Evolutionary conservation across 805 yeast species (phyloP), one percentile per base, ranked within the genome.

Genomic region (Spathaspora sp.): DNA sequence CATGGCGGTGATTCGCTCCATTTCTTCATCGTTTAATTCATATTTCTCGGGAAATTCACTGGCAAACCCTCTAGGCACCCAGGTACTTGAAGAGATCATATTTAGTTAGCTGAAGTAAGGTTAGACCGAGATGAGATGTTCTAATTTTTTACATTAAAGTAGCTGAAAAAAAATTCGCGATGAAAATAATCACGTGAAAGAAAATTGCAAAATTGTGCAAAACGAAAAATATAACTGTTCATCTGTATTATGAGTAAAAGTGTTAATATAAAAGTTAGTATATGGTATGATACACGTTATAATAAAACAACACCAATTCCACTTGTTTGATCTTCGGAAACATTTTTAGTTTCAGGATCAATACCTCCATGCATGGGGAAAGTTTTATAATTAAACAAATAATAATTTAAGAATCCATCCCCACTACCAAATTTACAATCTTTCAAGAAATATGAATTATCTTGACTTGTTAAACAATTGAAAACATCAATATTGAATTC

Each of bases 41-140:
- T 90, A 91, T 63, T 87, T 82, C 61, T 83, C 89, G 5, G 99
- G 98, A 64, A 86, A 89, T 68, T 92, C 97, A 39, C 96, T 81
- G 28, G 99, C 96, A 68, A 79, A 87, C 5, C 99, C 99, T 62
- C 97, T 82, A 47, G 98, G 97, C 20, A 93, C 97, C 98, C 99
- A 94, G 48, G 85, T 75, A 47, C 94, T 85, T 26, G 97, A 87
- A 40, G 99, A 90, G 57, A 93, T 86, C 97, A 92, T 91, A 45
- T 9, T 14, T n/a, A 23, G 3, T 6, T 35, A 18, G 3, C 26
- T 40, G 5, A 38, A 38, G 32, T 9, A 39, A 12, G 26, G n/a
- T n/a, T n/a, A n/a, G n/a, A n/a, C n/a, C n/a, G n/a, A 40, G 23
- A 23, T 44, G 31, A 23, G 46, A 44, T 44, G 31, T 20, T 44